Conservation (phyloP, 352 stramenopile species). For the Peronospora farinosa region DNA sequence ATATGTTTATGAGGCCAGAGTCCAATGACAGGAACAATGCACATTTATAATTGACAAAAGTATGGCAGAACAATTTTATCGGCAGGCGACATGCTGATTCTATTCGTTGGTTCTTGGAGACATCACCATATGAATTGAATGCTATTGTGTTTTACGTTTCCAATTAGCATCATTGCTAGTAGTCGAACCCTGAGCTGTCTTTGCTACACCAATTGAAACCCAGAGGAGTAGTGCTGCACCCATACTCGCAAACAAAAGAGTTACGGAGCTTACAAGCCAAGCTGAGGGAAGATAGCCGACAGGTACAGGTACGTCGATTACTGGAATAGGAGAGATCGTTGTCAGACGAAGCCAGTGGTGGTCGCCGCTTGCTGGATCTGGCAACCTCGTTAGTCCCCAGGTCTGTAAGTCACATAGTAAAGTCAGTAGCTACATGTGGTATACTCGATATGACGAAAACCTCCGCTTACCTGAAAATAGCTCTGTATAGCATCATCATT, state of each 20-base stretch:
- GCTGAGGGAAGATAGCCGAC: slow-evolving; percentile 40
- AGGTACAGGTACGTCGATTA: slow-evolving; percentile 26
- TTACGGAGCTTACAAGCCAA: slow-evolving; percentile 40
- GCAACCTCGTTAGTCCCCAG: slow-evolving; percentile 9
- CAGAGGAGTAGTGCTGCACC: slow-evolving; percentile 37
- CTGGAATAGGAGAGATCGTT: slow-evolving; percentile 17
- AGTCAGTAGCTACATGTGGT: slow-evolving; percentile 1
- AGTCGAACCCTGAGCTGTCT: slow-evolving; percentile 2
- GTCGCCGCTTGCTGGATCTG: not conserved
- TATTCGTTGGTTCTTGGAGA: not conserved
- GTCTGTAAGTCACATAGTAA: slow-evolving; percentile 9
- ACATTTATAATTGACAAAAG: too few relatives aligned
- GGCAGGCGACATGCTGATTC: too few relatives aligned
- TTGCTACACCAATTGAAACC: slow-evolving; percentile 19
- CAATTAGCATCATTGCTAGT: slow-evolving; percentile 5
- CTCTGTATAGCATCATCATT: slow-evolving; percentile 8
- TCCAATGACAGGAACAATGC: too few relatives aligned
- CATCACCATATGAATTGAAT: not conserved
- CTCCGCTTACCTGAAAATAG: slow-evolving; percentile 20
- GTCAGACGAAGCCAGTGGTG: slow-evolving; percentile 27
- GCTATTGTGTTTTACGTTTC: slow-evolving; percentile 23
- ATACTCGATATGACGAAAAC: not conserved
- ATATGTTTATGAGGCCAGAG: too few relatives aligned
- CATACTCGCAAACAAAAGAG: slow-evolving; percentile 34
- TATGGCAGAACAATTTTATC: too few relatives aligned